Percentiles rank a stretch among this genome's conserved stretches.
Evolutionary conservation across 78 protist species (phyloP).

Genomic region (Cavenderia fasciculata): DNA sequence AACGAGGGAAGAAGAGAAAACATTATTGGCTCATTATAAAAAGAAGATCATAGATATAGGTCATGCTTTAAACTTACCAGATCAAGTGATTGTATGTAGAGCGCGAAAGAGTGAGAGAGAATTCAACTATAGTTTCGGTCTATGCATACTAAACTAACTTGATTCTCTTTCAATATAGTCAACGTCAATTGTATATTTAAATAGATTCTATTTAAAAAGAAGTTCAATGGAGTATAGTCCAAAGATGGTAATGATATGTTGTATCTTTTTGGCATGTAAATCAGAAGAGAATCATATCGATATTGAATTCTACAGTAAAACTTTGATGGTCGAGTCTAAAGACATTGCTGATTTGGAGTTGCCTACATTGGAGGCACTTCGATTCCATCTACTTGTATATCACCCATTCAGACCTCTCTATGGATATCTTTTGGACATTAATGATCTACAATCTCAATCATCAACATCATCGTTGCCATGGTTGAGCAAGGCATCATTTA

Average conservation of each 20-base stretch:
- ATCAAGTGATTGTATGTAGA: conserved; percentile 9
- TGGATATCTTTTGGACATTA: conserved; percentile 29
- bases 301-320: conserved; percentile 20
- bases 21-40: conserved; percentile 17
- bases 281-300: conserved; percentile 69
- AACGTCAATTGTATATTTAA: conserved; percentile 46
- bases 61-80: conserved; percentile 34
- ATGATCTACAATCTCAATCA: not conserved
- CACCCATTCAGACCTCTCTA: conserved; percentile 57
- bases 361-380: conserved; percentile 22
- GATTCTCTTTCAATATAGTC: too few relatives aligned
- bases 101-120: not conserved
- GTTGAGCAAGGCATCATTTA: not conserved
- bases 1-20: conserved; percentile 43
- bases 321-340: not conserved
- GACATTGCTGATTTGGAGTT: conserved; percentile 39
- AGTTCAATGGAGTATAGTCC: conserved; percentile 39
- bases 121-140: not conserved
- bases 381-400: conserved; percentile 42
- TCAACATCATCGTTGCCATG: not conserved
- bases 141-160: not conserved
- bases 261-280: conserved; percentile 64
- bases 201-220: conserved; percentile 58
- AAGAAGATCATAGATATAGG: conserved; percentile 13
- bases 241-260: conserved; percentile 12